Conservation (phyloP, 2,329 filamentous ascomycete species). For the Elsinoe arachidis region DNA sequence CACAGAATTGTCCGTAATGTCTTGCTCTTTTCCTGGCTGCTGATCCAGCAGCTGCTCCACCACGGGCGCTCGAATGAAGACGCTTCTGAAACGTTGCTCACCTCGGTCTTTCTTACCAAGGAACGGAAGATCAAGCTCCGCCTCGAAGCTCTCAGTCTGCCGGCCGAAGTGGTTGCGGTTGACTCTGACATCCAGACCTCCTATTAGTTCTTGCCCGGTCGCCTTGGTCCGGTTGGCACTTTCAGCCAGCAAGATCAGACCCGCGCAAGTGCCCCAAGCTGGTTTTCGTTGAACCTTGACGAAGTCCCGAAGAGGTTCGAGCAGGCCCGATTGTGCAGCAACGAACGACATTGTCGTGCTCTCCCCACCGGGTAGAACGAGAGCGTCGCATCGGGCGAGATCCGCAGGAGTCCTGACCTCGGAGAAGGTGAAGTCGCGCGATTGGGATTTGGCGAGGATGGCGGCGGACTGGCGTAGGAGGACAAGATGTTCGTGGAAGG, state of each 20-base stretch:
- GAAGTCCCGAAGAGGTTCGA: conserved; percentile 79
- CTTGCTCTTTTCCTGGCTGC: conserved; percentile 41
- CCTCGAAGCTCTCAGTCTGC: conserved; percentile 85
- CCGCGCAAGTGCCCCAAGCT: conserved; percentile 93
- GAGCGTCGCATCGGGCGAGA: conserved; percentile 64
- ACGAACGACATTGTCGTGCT: conserved; percentile 89
- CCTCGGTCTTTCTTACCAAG: conserved; percentile 33
- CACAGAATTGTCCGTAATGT: conserved; percentile 40
- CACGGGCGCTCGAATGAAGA: conserved; percentile 91
- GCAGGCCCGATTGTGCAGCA: conserved; percentile 67
- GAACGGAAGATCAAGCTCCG: conserved; percentile 64
- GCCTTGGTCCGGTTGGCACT: conserved; percentile 81
- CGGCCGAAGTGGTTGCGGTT: conserved; percentile 93
- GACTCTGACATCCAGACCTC: conserved; percentile 81
- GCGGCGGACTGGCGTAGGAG: conserved; percentile 61
- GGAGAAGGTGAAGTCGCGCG: conserved; percentile 50
- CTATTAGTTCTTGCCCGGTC: conserved; percentile 86
- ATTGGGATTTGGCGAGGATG: conserved; percentile 30
- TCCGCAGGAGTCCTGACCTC: conserved; percentile 72
- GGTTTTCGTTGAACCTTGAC: conserved; percentile 79
- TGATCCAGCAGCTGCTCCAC: conserved; percentile 69
- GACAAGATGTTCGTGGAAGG: conserved; percentile 79
- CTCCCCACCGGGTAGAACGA: conserved; percentile 89
- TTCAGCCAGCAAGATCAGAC: conserved; percentile 82
- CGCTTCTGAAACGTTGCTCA: conserved; percentile 58